Base-by-base conservation (phyloP, 2,329 filamentous ascomycete genomes). In the Claviceps quebecensis region DNA sequence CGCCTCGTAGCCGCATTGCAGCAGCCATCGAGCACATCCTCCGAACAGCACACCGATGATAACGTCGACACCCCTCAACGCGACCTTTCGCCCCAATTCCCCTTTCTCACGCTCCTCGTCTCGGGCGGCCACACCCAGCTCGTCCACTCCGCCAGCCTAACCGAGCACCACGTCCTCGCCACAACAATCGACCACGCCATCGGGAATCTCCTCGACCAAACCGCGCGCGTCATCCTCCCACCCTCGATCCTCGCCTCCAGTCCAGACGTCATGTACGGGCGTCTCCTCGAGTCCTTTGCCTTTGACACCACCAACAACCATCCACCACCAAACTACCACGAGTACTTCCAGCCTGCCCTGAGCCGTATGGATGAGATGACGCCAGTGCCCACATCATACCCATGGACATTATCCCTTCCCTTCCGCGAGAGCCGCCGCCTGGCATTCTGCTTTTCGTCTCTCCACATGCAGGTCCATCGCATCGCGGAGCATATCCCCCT, bases 111-210 rank as follows among this genome's bases (percentile, higher is more conserved):
- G 0, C 74, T 96, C 5, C 81, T 98, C 47, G 87, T 93, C 16
- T 96, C 89, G 0, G 93, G 93, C 39, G 93, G 93, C 1, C 91
- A 98, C 69, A 91, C 90, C 0, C 80, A 94, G 64, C 80, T 98
- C 19, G 79, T 96, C 41, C 78, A 84, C 60, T 94, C 89, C 7
- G 70, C 71, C 40, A 74, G 75, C 3, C 70, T 93, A 2, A 80
- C 75, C 26, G 71, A 82, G 26, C 91, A 97, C 66, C 69, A 72
- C 46, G 79, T 94, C 53, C 69, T 97, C 26, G 88, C 84, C 17
- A 73, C 77, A 16, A 85, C 86, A 0, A 69, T 68, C n/a, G 88
- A 94, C 67, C 82, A 90, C 55, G 89, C 93, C n/a, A 72, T 96
- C 53, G 93, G 93, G 47, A 87, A 95, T 67, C 80, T 86, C 60